Conservation (phyloP, 768 basidiomycete genomes). For the Lentinula guzmanii region DNA sequence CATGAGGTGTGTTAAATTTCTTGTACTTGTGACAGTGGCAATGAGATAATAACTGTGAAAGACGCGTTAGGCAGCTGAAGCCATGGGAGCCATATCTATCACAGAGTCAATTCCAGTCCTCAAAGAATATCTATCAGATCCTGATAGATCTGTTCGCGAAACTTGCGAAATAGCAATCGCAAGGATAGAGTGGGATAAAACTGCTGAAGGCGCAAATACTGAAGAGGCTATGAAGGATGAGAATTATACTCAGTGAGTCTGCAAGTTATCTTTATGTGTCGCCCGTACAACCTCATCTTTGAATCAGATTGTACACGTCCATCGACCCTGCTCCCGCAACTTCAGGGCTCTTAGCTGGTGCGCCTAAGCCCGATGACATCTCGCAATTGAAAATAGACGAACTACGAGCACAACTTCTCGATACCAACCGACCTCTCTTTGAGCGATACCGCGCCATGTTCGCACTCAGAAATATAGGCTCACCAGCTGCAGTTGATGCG, state of each 20-base stretch:
- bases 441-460: conserved; percentile 98
- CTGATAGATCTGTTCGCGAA: conserved; percentile 75
- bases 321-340: conserved; percentile 87
- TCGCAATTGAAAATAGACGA: conserved; percentile 41
- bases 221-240: conserved; percentile 21
- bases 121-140: conserved; percentile 63
- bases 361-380: conserved; percentile 44
- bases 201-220: conserved; percentile 60
- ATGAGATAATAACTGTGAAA: conserved; percentile 10
- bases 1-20: conserved; percentile 68
- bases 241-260: conserved; percentile 33
- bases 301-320: conserved; percentile 63
- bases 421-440: conserved; percentile 70
- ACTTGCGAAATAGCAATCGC: conserved; percentile 97
- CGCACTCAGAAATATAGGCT: conserved; percentile 89
- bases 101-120: conserved; percentile 62
- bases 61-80: conserved; percentile 82
- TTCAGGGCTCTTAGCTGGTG: conserved; percentile 52
- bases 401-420: conserved; percentile 59
- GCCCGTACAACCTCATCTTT: no score
- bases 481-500: conserved; percentile 79
- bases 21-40: conserved; percentile 1
- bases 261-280: no score
- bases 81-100: conserved; percentile 90
- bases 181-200: conserved; percentile 90